Base-by-base conservation (phyloP, 179 eudicot species). In the Heliamphora pulchella region DNA sequence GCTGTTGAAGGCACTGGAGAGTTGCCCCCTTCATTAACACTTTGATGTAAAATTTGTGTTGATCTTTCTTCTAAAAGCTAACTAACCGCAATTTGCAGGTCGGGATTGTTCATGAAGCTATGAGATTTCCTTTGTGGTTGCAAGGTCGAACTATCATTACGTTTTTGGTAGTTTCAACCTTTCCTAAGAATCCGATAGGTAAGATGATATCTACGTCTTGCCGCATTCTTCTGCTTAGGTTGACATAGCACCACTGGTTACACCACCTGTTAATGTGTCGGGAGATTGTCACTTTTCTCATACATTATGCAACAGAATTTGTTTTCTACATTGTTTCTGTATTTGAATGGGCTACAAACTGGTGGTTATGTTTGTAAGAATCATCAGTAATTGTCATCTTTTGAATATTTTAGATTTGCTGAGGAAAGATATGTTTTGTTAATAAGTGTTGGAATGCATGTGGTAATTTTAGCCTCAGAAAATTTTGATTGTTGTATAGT, bases 101-200 rank as follows among this genome's bases (percentile, higher is more conserved):
- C 63, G 89, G 96, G 75, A 84, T 96, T 81, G 88, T 94, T 77
- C 89, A 94, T 80, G 91, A 85, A 83, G 87, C 86, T 70, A 96
- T 94, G 99, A 88, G 75, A 74, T 92, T 96, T 82, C 98, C 99
- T 76, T 81, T 96, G 86, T 96, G 97, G 99, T 81, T 96, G 90
- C 97, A 96, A 87, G 99, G 98, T 51, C 92, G 83, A 79, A 89
- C 91, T 77, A 85, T 89, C 76, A 86, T 94, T 82, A 88, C 86
- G 1, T 96, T 96, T 86, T 84, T 81, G 62, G 99, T 96, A 64
- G 87, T 88, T 84, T 90, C 97, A 78, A 84, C 92, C 78, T 80
- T 84, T 83, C 99, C 99, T 46, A 82, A 85, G 79, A 87, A 85
- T 81, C 82, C 90, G 71, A 88, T 90, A 74, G 99, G 98, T 96